phyloP scores from a whole-genome alignment of 148 eudicot species.

The Spergularia marina region DNA sequence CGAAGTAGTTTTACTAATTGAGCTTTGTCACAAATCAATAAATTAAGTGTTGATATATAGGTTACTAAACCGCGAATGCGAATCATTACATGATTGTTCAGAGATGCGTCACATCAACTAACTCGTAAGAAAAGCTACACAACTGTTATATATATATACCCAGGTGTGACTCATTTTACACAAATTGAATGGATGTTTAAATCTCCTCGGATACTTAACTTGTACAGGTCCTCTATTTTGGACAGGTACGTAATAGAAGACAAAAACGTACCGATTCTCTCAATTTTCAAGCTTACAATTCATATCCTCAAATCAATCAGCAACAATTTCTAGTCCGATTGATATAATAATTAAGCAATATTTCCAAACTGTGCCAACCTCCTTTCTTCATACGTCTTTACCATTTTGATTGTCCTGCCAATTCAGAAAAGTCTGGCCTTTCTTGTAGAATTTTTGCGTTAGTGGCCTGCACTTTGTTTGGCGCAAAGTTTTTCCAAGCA shows the following conservation, averaged over 20 bases:
- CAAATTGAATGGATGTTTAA: too few relatives aligned
- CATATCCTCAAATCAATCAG: conserved; percentile 3
- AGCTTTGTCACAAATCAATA: too few relatives aligned
- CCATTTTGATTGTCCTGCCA: not conserved
- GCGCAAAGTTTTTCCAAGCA: not conserved
- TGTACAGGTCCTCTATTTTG: conserved; percentile 3
- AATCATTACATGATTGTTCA: too few relatives aligned
- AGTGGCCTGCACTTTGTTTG: not conserved
- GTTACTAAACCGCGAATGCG: too few relatives aligned
- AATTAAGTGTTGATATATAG: too few relatives aligned
- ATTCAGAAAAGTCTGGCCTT: not conserved
- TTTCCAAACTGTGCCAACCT: conserved; percentile 4
- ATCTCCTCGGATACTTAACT: not conserved
- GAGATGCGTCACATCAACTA: too few relatives aligned
- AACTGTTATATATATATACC: too few relatives aligned
- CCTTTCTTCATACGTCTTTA: conserved; percentile 12
- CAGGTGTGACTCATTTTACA: too few relatives aligned
- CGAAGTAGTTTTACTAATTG: too few relatives aligned
- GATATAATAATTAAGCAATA: not conserved
- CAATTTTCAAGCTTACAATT: not conserved
- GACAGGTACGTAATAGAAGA: not conserved
- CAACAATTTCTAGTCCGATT: not conserved
- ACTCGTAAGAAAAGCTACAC: too few relatives aligned
- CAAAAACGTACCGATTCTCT: not conserved
- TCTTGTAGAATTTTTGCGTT: conserved; percentile 4